A percentile compares a stretch with the other conserved stretches of the same genome.
These are phyloP conservation scores for Syzygium malaccense DNA, from an alignment of 441 rosid genomes.

Conservation along the genomic window DNA sequence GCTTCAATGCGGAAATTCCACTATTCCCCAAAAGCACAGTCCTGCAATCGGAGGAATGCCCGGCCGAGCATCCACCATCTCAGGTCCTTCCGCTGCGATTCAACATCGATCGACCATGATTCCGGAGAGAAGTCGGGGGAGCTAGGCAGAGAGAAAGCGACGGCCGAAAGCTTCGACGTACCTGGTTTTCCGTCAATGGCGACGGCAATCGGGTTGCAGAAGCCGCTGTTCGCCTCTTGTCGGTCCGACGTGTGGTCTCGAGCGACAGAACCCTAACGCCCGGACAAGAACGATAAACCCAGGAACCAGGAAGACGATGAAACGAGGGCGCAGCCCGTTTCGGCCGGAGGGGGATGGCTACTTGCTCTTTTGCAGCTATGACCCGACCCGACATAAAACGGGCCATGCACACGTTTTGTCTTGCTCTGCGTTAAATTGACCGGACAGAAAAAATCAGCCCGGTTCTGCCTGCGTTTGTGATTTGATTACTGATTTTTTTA, in stretches of 20 bases:
- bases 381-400: not conserved
- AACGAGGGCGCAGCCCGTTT: not conserved
- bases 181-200: not conserved
- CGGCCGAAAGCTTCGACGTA: not conserved
- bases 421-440: not conserved
- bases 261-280: not conserved
- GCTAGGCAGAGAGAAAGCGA: not conserved
- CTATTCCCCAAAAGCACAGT: not conserved
- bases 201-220: not conserved
- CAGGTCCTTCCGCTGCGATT: not conserved
- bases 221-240: not conserved
- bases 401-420: not conserved
- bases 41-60: not conserved
- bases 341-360: not conserved
- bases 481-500: not conserved
- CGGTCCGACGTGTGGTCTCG: not conserved
- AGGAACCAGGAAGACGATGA: not conserved
- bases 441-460: not conserved
- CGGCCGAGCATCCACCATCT: not conserved
- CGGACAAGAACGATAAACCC: not conserved
- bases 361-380: not conserved
- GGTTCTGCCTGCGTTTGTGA: not conserved
- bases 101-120: not conserved
- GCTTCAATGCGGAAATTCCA: not conserved
- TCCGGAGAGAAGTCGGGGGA: not conserved